Conservation (phyloP, 345 rosid species). For the Adansonia digitata region DNA sequence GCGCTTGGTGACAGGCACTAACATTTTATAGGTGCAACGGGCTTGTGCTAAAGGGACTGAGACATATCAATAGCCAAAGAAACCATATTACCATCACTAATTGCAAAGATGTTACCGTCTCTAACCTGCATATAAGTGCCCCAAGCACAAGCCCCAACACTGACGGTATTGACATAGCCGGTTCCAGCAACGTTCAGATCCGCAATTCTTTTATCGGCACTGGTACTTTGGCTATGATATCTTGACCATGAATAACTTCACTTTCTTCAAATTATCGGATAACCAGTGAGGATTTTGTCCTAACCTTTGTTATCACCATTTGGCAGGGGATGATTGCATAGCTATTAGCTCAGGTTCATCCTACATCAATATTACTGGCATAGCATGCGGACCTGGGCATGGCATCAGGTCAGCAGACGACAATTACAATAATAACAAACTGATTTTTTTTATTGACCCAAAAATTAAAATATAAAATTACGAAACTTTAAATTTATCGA, state of each 20-base stretch:
- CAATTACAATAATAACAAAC: too few species aligned
- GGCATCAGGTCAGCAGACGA: conserved; percentile 28
- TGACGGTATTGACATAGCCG: conserved; percentile 29
- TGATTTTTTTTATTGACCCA: too few species aligned
- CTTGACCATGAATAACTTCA: not conserved
- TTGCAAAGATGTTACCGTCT: conserved; percentile 26
- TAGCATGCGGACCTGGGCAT: conserved; percentile 38
- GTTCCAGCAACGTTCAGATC: conserved; percentile 28
- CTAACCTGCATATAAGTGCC: conserved; percentile 27
- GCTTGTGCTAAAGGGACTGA: conserved; percentile 26
- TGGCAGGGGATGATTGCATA: conserved; percentile 58
- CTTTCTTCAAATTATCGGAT: not conserved
- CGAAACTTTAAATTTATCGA: too few species aligned
- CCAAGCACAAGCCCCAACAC: conserved; percentile 39
- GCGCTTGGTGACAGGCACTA: conserved; percentile 26
- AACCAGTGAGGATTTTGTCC: not conserved
- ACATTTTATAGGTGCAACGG: conserved; percentile 29
- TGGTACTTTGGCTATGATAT: conserved; percentile 22
- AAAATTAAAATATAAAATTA: too few species aligned
- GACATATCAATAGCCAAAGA: conserved; percentile 29
- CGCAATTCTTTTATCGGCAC: conserved; percentile 26
- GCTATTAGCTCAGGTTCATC: conserved; percentile 37
- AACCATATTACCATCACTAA: conserved; percentile 29
- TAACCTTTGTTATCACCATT: not conserved
- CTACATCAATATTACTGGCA: conserved; percentile 20